These are phyloP conservation scores for Pestalotiopsis sp. DNA, from an alignment of 2,329 filamentous ascomycete genomes.

Conservation along the genomic window DNA sequence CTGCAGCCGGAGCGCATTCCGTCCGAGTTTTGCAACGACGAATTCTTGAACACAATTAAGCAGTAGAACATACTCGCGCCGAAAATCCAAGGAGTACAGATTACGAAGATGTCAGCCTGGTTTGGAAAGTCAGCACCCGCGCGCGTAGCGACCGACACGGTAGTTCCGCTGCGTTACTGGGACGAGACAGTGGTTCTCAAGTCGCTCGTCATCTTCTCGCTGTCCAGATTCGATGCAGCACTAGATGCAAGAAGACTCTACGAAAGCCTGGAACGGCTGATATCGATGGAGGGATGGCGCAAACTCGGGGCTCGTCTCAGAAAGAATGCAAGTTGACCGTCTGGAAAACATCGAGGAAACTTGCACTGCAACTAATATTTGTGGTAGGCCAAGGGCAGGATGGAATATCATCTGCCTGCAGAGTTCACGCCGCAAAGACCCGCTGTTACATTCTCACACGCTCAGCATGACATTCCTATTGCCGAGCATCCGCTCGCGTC, in stretches of 20 bases:
- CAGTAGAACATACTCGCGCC: too few relatives aligned
- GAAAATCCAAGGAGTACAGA: too few relatives aligned
- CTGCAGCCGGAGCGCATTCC: too few relatives aligned
- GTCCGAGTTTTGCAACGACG: too few relatives aligned
- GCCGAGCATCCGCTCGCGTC: conserved; percentile 42
- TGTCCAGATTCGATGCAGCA: conserved; percentile 30
- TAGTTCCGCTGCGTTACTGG: conserved; percentile 27
- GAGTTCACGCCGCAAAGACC: conserved; percentile 41
- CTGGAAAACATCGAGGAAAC: background rate
- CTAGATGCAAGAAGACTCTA: conserved; percentile 25
- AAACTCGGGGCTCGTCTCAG: conserved; percentile 24
- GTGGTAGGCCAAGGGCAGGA: conserved; percentile 25
- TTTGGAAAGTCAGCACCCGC: conserved; percentile 14
- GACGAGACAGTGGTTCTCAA: conserved; percentile 27
- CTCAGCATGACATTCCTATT: conserved; percentile 36
- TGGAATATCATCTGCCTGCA: conserved; percentile 45
- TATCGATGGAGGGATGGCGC: conserved; percentile 23
- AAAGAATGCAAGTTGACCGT: conserved; percentile 8
- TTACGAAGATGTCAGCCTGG: background rate
- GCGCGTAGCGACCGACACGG: conserved; percentile 18
- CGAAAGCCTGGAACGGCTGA: conserved; percentile 17
- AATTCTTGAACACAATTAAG: too few relatives aligned
- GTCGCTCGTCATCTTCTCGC: conserved; percentile 24
- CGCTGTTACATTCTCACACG: conserved; percentile 42
- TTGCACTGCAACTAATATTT: background rate